phyloP scores from a whole-genome alignment of 116 monocot genomes.

The Papilionanthe hybrid region DNA sequence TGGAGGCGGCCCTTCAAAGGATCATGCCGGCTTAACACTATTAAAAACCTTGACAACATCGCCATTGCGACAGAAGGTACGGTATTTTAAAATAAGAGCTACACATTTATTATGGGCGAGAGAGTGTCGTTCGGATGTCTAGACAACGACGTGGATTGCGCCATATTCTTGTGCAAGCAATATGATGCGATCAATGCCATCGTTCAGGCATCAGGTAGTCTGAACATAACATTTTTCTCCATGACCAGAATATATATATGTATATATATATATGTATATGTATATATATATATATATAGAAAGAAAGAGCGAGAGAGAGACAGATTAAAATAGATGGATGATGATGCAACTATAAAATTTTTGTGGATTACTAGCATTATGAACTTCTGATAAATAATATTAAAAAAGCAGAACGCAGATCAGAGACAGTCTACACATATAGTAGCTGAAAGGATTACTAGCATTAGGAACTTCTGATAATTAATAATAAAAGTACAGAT shows the following conservation, averaged over 20 bases:
- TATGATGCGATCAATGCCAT: too few relatives aligned
- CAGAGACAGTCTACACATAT: not conserved
- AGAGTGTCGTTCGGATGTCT: too few relatives aligned
- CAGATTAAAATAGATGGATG: not conserved
- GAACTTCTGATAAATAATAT: not conserved
- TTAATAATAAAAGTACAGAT: not conserved
- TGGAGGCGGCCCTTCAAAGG: constrained; percentile 69
- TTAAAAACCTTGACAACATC: constrained; percentile 61
- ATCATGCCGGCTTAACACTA: constrained; percentile 72
- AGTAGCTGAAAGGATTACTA: not conserved
- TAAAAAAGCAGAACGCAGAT: not conserved
- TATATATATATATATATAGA: too few relatives aligned
- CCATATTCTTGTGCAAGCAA: too few relatives aligned
- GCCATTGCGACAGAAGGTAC: constrained; percentile 54
- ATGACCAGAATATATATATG: not conserved
- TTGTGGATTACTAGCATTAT: not conserved
- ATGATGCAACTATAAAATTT: not conserved
- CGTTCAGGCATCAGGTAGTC: too few relatives aligned
- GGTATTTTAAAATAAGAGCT: constrained; percentile 54
- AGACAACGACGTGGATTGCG: too few relatives aligned
- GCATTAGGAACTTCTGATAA: not conserved
- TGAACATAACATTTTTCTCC: too few relatives aligned
- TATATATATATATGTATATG: not conserved
- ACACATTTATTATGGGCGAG: constrained; percentile 47
- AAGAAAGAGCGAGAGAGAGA: not conserved